These are phyloP conservation scores for Plasmodium yoelii DNA, from an alignment of 169 alveolate species.

Conservation along the genomic window DNA sequence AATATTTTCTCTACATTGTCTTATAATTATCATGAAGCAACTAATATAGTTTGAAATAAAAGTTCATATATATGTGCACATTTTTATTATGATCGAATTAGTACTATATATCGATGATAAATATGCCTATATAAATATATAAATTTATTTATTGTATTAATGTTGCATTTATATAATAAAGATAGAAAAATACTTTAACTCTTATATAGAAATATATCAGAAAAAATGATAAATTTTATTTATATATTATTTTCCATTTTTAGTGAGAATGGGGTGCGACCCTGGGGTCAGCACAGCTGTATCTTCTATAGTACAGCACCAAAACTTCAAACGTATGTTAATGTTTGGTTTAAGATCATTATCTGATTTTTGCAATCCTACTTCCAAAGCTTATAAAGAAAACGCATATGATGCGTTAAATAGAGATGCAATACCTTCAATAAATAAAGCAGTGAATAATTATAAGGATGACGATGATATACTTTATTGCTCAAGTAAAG, in stretches of 20 bases:
- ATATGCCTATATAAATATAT: conserved; percentile 8
- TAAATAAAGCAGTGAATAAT: conserved; percentile 89
- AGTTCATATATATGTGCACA: not conserved
- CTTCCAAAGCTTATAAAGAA: conserved; percentile 90
- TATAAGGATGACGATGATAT: conserved; percentile 93
- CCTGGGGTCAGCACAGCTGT: conserved; percentile 95
- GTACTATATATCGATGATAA: not conserved
- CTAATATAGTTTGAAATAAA: not conserved
- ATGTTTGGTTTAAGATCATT: conserved; percentile 93
- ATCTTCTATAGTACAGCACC: conserved; percentile 92
- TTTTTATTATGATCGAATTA: not conserved
- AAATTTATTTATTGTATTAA: not conserved
- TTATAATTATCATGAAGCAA: not conserved
- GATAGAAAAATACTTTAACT: too few relatives aligned
- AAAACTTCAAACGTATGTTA: conserved; percentile 94
- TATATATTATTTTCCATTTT: conserved; percentile 67
- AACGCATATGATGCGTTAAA: conserved; percentile 92
- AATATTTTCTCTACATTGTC: not conserved
- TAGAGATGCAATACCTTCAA: conserved; percentile 88
- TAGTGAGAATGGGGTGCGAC: conserved; percentile 90
- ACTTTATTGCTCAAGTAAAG: conserved; percentile 85
- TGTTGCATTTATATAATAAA: too few relatives aligned
- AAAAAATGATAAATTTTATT: conserved; percentile 1
- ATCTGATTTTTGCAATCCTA: conserved; percentile 92
- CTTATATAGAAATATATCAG: too few relatives aligned